These are phyloP conservation scores for Rhodotorula sp. DNA, from an alignment of 1,284 basidiomycete genomes.

Conservation along the genomic window DNA sequence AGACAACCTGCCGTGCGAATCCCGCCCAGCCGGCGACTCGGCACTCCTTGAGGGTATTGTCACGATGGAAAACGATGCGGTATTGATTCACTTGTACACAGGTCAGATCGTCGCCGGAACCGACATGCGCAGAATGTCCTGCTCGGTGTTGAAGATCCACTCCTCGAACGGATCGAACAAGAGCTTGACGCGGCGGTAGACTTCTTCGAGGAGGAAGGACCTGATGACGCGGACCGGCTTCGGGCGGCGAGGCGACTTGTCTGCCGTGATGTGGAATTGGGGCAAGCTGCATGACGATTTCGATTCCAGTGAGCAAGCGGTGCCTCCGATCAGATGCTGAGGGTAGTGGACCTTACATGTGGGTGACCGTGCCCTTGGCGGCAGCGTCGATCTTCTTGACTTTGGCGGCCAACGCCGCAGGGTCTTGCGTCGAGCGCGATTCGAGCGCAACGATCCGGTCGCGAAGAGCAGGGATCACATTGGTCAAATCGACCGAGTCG, in stretches of 20 bases:
- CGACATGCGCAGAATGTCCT: slow-evolving; percentile 20
- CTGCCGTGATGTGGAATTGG: slow-evolving; percentile 58
- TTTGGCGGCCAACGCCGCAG: slow-evolving; percentile 46
- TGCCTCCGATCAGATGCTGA: background rate
- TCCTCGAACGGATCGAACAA: slow-evolving; percentile 43
- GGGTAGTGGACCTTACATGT: slow-evolving; percentile 54
- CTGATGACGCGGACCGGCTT: slow-evolving; percentile 48
- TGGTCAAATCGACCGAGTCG: slow-evolving; percentile 56
- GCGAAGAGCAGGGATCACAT: slow-evolving; percentile 54
- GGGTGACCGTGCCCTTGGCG: slow-evolving; percentile 55
- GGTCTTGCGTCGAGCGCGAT: slow-evolving; percentile 47
- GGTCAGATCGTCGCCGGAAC: slow-evolving; percentile 7
- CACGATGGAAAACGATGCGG: too few relatives aligned
- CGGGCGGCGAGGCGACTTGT: slow-evolving; percentile 42
- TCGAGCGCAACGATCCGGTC: slow-evolving; percentile 58
- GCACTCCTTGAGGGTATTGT: too few relatives aligned
- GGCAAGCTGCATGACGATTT: slow-evolving; percentile 54
- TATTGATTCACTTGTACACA: too few relatives aligned
- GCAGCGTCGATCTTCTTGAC: slow-evolving; percentile 55
- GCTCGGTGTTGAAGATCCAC: slow-evolving; percentile 18
- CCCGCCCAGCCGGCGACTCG: too few relatives aligned
- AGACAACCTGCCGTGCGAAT: too few relatives aligned
- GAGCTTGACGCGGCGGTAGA: slow-evolving; percentile 58
- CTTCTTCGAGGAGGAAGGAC: slow-evolving; percentile 57
- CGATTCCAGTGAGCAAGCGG: background rate